Conservation (phyloP, 1,284 basidiomycete genomes). For the Exobasidium rhododendri region DNA sequence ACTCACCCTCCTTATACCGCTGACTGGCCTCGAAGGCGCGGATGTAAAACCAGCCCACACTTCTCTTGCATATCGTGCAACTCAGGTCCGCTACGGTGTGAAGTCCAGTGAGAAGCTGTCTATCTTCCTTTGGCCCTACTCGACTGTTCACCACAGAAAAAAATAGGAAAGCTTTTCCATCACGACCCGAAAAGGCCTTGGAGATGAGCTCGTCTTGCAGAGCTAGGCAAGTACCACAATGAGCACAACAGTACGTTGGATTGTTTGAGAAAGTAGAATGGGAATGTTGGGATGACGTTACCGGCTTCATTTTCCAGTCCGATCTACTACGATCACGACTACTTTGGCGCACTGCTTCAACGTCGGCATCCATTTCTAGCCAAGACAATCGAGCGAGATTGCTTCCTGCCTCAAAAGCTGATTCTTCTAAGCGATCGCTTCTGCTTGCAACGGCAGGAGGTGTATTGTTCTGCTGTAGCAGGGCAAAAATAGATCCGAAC, state of each 20-base stretch:
- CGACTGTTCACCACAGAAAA: constrained; percentile 73
- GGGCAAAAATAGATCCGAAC: not conserved
- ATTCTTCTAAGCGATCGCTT: not conserved
- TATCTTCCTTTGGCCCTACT: constrained; percentile 71
- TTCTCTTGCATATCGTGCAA: constrained; percentile 72
- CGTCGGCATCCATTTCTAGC: not conserved
- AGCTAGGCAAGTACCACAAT: constrained; percentile 43
- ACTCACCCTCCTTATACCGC: constrained; percentile 89
- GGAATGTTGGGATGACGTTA: not conserved
- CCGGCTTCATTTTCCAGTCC: not conserved
- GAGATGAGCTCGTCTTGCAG: constrained; percentile 71
- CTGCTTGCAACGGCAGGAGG: not conserved
- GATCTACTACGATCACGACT: not conserved
- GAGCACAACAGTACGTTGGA: constrained; percentile 42
- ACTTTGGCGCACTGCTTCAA: not conserved
- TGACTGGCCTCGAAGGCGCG: constrained; percentile 73
- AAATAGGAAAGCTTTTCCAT: constrained; percentile 77
- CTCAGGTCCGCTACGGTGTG: constrained; percentile 75
- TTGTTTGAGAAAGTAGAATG: not conserved
- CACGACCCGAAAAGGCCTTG: constrained; percentile 77
- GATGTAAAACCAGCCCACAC: constrained; percentile 79
- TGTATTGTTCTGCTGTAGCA: not conserved
- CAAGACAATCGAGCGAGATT: not conserved
- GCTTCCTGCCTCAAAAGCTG: not conserved
- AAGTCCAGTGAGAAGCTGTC: constrained; percentile 72